A percentile compares a stretch with the other conserved stretches of the same genome.
Conservation (phyloP, 306 rosid species). For the Pyrus communis region DNA sequence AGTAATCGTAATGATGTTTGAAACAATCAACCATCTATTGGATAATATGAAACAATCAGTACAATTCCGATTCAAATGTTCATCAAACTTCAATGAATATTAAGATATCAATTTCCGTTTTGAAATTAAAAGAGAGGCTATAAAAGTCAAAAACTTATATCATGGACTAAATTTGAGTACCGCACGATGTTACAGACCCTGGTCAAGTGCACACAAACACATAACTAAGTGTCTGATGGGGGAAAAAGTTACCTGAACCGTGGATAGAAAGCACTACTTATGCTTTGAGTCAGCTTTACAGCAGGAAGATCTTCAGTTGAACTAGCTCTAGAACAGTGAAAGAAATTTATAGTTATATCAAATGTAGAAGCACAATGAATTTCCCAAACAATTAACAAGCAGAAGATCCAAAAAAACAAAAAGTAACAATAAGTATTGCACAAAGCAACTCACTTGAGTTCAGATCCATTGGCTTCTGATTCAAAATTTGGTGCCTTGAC, state of each 20-base stretch:
- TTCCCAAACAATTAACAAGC: slow-evolving; percentile 1
- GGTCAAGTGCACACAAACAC: neutral
- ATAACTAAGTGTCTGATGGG: neutral
- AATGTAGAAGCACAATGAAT: neutral
- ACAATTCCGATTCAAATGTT: neutral
- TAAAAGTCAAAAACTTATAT: too few relatives aligned
- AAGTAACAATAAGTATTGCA: slow-evolving; percentile 1
- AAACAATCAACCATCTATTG: neutral
- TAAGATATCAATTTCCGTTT: neutral
- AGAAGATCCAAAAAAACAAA: neutral
- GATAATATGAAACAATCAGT: neutral
- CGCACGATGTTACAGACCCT: neutral
- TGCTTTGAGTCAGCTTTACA: slow-evolving; percentile 55
- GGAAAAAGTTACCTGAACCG: slow-evolving; percentile 57
- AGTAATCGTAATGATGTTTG: neutral
- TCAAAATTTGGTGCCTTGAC: slow-evolving; percentile 34
- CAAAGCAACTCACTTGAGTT: slow-evolving; percentile 45
- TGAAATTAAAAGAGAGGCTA: neutral
- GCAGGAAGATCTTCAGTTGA: slow-evolving; percentile 30
- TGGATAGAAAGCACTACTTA: slow-evolving; percentile 71
- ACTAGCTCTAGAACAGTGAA: slow-evolving; percentile 33
- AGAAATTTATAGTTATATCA: neutral
- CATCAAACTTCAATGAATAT: neutral
- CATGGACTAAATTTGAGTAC: neutral
- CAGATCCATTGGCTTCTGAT: slow-evolving; percentile 34